These are phyloP conservation scores for Paramyrothecium roridum DNA, from an alignment of 2,329 filamentous ascomycete species.

Conservation along the genomic window DNA sequence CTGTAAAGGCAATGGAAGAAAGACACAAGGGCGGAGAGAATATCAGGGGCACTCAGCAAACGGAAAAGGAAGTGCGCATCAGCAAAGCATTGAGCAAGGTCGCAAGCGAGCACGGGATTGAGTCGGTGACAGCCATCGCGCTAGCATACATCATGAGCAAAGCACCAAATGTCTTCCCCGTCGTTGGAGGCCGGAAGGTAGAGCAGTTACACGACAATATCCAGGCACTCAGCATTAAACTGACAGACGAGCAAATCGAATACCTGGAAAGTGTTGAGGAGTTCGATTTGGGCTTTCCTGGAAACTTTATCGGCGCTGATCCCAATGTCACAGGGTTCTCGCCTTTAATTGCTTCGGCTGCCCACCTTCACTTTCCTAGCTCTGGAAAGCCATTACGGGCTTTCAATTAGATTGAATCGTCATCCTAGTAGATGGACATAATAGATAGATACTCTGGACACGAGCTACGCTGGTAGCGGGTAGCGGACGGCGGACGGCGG, in stretches of 20 bases:
- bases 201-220: slow-evolving; percentile 55
- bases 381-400: no score
- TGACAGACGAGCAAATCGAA: slow-evolving; percentile 49
- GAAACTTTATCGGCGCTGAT: slow-evolving; percentile 5
- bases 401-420: no score
- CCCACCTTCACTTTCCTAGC: no score
- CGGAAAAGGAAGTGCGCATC: slow-evolving; percentile 47
- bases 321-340: slow-evolving; percentile 2
- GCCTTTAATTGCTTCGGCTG: no score
- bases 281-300: slow-evolving; percentile 53
- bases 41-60: slow-evolving; percentile 23
- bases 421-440: no score
- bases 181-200: slow-evolving; percentile 49
- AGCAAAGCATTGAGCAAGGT: slow-evolving; percentile 59
- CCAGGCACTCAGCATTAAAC: slow-evolving; percentile 44
- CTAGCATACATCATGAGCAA: slow-evolving; percentile 51
- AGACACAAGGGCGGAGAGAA: not conserved
- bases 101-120: slow-evolving; percentile 46
- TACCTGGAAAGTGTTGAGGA: slow-evolving; percentile 49
- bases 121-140: slow-evolving; percentile 55
- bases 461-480: no score
- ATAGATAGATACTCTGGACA: no score
- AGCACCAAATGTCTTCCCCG: slow-evolving; percentile 48
- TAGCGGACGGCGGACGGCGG: no score
- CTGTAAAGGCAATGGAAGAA: slow-evolving; percentile 26